A percentile compares a stretch with the other conserved stretches of the same genome.
Conservation (phyloP, 2,329 filamentous ascomycete genomes). For the Metarhizium guizhouense region DNA sequence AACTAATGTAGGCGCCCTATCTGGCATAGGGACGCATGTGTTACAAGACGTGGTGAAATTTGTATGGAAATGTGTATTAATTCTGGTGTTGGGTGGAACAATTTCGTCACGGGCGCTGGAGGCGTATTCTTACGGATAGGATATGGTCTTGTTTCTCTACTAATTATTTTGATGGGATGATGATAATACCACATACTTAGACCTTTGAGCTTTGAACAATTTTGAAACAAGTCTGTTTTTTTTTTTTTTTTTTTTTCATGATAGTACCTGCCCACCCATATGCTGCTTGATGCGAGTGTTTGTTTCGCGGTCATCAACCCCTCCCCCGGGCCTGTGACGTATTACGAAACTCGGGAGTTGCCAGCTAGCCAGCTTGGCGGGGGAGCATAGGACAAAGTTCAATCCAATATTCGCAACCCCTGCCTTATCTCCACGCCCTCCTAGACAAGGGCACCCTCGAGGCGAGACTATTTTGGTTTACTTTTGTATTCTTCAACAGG, state of each 20-base stretch:
- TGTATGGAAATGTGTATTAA: not conserved
- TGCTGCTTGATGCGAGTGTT: too few species aligned
- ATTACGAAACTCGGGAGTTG: not conserved
- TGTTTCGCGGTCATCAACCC: too few species aligned
- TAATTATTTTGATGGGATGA: not conserved
- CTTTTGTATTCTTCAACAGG: not conserved
- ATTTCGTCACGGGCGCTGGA: not conserved
- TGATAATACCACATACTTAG: conserved; percentile 10
- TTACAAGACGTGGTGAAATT: not conserved
- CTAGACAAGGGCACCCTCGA: not conserved
- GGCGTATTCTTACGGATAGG: not conserved
- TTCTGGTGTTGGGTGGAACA: not conserved
- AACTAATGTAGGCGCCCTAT: not conserved
- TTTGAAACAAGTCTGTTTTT: not conserved
- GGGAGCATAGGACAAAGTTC: too few species aligned
- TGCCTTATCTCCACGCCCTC: not conserved
- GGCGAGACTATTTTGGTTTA: not conserved
- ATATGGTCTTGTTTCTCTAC: not conserved
- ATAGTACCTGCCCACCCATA: not conserved
- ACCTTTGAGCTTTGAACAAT: not conserved
- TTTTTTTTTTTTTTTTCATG: not conserved
- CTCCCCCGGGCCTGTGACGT: too few species aligned
- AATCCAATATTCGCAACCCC: not conserved
- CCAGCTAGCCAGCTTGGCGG: not conserved
- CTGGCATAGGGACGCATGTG: not conserved